Percentiles rank a stretch among this genome's conserved stretches.
Conservation (phyloP, 2,329 filamentous ascomycete genomes). For the Zalaria obscura region DNA sequence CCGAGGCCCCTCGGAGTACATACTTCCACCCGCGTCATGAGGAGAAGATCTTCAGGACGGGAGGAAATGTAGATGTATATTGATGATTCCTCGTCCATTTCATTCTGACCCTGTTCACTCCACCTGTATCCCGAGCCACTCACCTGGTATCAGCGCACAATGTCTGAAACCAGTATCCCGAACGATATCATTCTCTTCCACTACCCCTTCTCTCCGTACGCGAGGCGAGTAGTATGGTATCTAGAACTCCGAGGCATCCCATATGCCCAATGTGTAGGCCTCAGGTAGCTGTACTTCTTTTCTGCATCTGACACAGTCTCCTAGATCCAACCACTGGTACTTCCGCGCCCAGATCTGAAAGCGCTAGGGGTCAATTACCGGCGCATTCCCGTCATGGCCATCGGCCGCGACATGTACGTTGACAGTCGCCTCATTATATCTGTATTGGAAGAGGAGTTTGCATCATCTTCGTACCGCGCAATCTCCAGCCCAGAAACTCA, state of each 20-base stretch:
- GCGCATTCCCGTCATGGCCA: slow-evolving; percentile 53
- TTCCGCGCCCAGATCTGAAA: slow-evolving; percentile 52
- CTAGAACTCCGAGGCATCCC: slow-evolving; percentile 49
- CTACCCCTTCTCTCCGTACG: slow-evolving; percentile 52
- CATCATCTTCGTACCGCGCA: slow-evolving; percentile 10
- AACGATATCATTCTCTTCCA: slow-evolving; percentile 49
- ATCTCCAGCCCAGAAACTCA: slow-evolving; percentile 21
- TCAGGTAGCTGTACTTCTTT: slow-evolving; percentile 2
- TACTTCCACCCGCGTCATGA: no score
- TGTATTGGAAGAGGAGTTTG: slow-evolving; percentile 45
- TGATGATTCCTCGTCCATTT: no score
- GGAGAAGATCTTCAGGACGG: no score
- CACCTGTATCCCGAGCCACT: not conserved
- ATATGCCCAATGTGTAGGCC: slow-evolving; percentile 52
- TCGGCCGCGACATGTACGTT: slow-evolving; percentile 53
- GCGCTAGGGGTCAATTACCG: slow-evolving; percentile 51
- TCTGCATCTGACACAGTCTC: not conserved
- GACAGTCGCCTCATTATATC: slow-evolving; percentile 55
- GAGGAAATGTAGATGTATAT: no score
- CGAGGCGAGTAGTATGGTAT: slow-evolving; percentile 52
- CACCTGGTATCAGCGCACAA: slow-evolving; percentile 3
- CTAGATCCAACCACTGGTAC: slow-evolving; percentile 46
- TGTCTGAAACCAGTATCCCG: slow-evolving; percentile 11
- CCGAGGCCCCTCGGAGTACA: no score
- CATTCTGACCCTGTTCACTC: no score